Percentiles rank a stretch among this genome's conserved stretches.
Conservation (phyloP, 768 basidiomycete species). For the Exsudoporus frostii region DNA sequence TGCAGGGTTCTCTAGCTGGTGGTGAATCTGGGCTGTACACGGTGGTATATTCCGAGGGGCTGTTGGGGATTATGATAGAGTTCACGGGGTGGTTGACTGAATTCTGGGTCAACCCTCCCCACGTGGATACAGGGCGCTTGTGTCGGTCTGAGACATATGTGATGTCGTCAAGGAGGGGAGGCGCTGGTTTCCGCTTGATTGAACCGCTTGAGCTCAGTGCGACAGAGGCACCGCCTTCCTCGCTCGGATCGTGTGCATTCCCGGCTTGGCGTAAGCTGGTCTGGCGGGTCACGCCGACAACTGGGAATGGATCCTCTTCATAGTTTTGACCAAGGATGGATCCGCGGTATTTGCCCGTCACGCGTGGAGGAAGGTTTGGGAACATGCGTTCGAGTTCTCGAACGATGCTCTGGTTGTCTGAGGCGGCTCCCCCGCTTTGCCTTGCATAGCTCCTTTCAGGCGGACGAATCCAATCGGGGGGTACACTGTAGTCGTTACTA, state of each 20-base stretch:
- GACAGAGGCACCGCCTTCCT: conserved; percentile 8
- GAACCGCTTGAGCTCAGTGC: conserved; percentile 18
- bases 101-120: conserved; percentile 23
- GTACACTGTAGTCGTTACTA: not conserved
- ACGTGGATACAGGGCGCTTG: conserved; percentile 15
- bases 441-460: conserved; percentile 7
- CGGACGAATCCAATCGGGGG: conserved; percentile 11
- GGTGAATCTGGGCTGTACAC: not conserved
- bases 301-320: conserved; percentile 21
- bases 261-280: conserved; percentile 15
- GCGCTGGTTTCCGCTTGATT: conserved; percentile 32
- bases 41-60: conserved; percentile 6
- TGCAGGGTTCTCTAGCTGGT: not conserved
- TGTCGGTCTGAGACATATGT: conserved; percentile 1
- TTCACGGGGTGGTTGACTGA: not conserved
- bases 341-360: conserved; percentile 27
- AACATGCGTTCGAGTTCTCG: conserved; percentile 53
- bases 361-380: conserved; percentile 44
- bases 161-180: conserved; percentile 24
- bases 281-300: conserved; percentile 25
- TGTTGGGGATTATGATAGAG: conserved; percentile 6
- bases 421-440: conserved; percentile 29
- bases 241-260: conserved; percentile 2
- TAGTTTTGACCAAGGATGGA: conserved; percentile 23
- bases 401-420: conserved; percentile 45